A percentile compares a stretch with the other conserved stretches of the same genome.
Conservation (phyloP, 2,329 filamentous ascomycete genomes). For the Hysterium pulicare region DNA sequence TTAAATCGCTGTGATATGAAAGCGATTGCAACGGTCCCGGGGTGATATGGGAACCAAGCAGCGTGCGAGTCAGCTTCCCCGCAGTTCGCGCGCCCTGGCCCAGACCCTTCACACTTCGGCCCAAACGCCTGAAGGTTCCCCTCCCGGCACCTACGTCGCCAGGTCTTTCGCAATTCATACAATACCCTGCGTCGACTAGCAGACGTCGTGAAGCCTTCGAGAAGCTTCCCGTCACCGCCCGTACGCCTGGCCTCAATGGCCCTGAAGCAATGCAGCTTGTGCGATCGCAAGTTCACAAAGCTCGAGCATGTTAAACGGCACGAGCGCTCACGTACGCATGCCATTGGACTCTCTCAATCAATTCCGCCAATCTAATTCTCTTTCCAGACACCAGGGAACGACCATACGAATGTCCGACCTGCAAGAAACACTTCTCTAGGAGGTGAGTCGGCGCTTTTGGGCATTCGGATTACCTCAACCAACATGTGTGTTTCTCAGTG, state of each 20-base stretch:
- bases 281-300: constrained; percentile 55
- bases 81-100: too few species aligned
- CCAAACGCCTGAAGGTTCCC: too few species aligned
- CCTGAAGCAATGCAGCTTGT: constrained; percentile 41
- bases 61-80: too few species aligned
- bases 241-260: constrained; percentile 34
- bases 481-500: constrained; percentile 31
- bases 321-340: constrained; percentile 51
- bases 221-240: too few species aligned
- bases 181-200: background rate
- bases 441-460: constrained; percentile 38
- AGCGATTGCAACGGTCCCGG: too few species aligned
- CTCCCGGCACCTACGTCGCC: too few species aligned
- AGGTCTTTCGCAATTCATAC: too few species aligned
- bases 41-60: too few species aligned
- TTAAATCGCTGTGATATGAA: too few species aligned
- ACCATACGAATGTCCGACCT: constrained; percentile 53
- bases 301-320: constrained; percentile 55
- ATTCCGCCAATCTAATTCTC: constrained; percentile 15
- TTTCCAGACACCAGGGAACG: constrained; percentile 52
- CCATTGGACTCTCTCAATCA: constrained; percentile 6
- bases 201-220: background rate
- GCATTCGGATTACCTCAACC: constrained; percentile 14
- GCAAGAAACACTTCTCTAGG: constrained; percentile 54
- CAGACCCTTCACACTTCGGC: too few species aligned